Percentiles rank a stretch among this genome's conserved stretches.
These are phyloP conservation scores for Byssothecium circinans DNA, from an alignment of 2,329 filamentous ascomycete genomes.

Conservation along the genomic window DNA sequence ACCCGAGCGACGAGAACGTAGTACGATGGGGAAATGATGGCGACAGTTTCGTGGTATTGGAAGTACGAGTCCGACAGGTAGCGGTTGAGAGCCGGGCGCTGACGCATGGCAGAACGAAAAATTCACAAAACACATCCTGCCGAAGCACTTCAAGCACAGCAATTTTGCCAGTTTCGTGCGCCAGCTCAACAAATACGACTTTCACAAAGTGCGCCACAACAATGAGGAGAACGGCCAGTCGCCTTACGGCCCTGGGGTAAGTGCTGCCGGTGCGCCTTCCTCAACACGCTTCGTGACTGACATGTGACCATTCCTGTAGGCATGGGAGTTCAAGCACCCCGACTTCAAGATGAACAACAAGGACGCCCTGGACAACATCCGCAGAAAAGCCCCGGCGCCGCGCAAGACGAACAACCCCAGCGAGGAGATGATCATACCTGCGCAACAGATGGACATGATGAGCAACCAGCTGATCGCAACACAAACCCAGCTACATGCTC, in stretches of 20 bases:
- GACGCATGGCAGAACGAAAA: slow-evolving; percentile 76
- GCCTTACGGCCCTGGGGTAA: slow-evolving; percentile 77
- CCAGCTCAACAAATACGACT: slow-evolving; percentile 96
- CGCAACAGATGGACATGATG: slow-evolving; percentile 85
- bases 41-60: slow-evolving; percentile 94
- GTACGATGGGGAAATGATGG: slow-evolving; percentile 95
- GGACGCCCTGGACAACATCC: slow-evolving; percentile 93
- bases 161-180: slow-evolving; percentile 97
- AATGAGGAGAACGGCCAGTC: slow-evolving; percentile 84
- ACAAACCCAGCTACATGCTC: slow-evolving; percentile 85
- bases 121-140: slow-evolving; percentile 94
- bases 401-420: slow-evolving; percentile 63
- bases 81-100: slow-evolving; percentile 9
- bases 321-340: slow-evolving; percentile 96
- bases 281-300: slow-evolving; percentile 14
- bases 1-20: slow-evolving; percentile 86
- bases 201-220: slow-evolving; percentile 93
- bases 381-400: slow-evolving; percentile 89
- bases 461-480: slow-evolving; percentile 87
- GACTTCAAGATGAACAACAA: slow-evolving; percentile 96
- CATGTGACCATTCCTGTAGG: slow-evolving; percentile 52
- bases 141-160: slow-evolving; percentile 98
- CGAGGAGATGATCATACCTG: slow-evolving; percentile 75
- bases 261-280: slow-evolving; percentile 17
- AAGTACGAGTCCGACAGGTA: slow-evolving; percentile 60